phyloP scores from a whole-genome alignment of 106 monocot species.

The Allium sativum region DNA sequence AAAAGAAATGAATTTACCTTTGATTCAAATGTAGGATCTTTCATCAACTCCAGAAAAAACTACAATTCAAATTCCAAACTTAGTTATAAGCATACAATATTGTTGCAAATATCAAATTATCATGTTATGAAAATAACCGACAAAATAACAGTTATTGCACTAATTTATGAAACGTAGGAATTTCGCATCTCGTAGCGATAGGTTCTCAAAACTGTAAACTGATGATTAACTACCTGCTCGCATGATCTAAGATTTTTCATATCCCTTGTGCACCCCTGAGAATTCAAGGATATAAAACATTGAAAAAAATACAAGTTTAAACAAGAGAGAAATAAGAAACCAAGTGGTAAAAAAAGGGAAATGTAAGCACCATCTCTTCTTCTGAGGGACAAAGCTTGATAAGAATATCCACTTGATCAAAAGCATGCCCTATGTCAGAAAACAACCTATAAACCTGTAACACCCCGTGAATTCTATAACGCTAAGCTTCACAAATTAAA shows the following conservation, averaged over 20 bases:
- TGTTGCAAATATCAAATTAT: not conserved
- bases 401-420: constrained; percentile 26
- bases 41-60: constrained; percentile 11
- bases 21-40: constrained; percentile 7
- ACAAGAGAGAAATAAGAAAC: not conserved
- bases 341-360: constrained; percentile 1
- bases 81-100: not conserved
- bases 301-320: too few relatives aligned
- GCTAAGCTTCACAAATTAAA: too few relatives aligned
- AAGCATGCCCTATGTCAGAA: too few relatives aligned
- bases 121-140: not conserved
- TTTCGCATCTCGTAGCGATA: not conserved
- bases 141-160: too few relatives aligned
- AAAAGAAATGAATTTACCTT: constrained; percentile 5
- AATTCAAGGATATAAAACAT: constrained; percentile 13
- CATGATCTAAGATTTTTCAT: constrained; percentile 87
- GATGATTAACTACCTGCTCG: constrained; percentile 16
- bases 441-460: too few relatives aligned
- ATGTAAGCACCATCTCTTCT: constrained; percentile 25
- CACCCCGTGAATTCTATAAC: too few relatives aligned
- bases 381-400: constrained; percentile 26
- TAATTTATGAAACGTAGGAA: not conserved
- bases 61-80: not conserved
- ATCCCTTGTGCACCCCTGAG: constrained; percentile 54
- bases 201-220: not conserved